Base-by-base conservation (phyloP, 805 yeast species). In the Ogataea corticis region DNA sequence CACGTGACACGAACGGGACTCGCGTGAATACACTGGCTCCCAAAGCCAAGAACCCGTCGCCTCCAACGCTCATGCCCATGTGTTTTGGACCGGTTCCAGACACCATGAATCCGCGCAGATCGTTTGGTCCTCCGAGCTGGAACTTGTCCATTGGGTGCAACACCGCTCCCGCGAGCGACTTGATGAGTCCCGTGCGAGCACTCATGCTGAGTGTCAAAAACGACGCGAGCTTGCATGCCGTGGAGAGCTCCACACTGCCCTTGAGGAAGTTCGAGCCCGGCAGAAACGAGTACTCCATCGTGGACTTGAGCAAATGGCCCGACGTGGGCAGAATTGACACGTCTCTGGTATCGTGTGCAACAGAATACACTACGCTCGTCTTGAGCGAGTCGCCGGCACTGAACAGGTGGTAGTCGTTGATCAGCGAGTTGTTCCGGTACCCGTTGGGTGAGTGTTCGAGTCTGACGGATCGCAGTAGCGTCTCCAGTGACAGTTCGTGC, bases 51-150 rank as follows among this genome's bases (percentile, higher is more conserved):
- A 72, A 78, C 4, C 71, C 55, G 54, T 78, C 80, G 12, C 83
- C 83, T 5, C 84, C 84, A 31, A 76, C 58, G 2, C 79, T 67
- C 23, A 76, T 61, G 25, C 72, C 73, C 63, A 67, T 69, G 40
- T 71, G 70, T 51, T 77, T 79, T 2, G 83, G 83, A 0, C 84
- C 83, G 34, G 79, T 52, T 1, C 83, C 82, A 34, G 78, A 72
- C 47, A 77, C 55, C 10, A 65, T 58, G 52, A 77, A 79, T 1
- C 82, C 75, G 35, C 83, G 66, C 7, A 79, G 71, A 49, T 79
- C 83, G 51, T 78, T 79, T 11, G 84, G 77, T 2, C 84, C 84
- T n/a, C 84, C 84, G 3, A 73, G 63, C 54, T 71, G 76, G 46
- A 77, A 79, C 37, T 80, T 63, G 57, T 79, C 84, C 64, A 79